Conservation (phyloP, 2,329 filamentous ascomycete species). For the Fusarium liriodendri region DNA sequence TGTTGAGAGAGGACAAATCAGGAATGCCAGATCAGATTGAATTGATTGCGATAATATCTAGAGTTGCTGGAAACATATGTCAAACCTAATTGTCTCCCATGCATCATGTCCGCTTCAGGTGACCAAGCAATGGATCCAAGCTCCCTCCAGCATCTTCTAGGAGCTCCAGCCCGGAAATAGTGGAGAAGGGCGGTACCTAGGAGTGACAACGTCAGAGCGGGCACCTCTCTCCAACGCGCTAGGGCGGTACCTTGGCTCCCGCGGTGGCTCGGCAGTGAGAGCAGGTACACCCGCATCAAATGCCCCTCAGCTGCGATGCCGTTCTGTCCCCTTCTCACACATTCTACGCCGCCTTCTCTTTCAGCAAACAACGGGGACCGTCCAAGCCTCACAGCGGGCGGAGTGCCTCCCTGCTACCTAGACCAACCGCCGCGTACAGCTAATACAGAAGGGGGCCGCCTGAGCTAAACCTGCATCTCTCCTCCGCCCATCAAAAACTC, state of each 20-base stretch:
- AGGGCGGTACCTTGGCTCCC: conserved; percentile 4
- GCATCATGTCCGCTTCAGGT: conserved; percentile 6
- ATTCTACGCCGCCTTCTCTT: conserved; percentile 47
- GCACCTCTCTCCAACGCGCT: conserved; percentile 7
- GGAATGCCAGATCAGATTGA: not conserved
- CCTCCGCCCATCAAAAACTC: conserved; percentile 43
- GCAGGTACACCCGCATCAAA: conserved; percentile 35
- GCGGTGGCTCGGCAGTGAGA: not conserved
- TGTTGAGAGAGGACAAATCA: not conserved
- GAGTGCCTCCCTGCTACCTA: not conserved
- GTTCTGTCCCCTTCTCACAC: conserved; percentile 56
- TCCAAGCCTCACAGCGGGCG: conserved; percentile 34
- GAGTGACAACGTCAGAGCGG: conserved; percentile 36
- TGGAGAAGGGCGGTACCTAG: conserved; percentile 27
- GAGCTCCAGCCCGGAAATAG: conserved; percentile 39
- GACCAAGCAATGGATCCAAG: conserved; percentile 20
- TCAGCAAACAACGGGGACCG: conserved; percentile 25
- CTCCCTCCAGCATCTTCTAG: conserved; percentile 38
- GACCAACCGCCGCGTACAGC: not conserved
- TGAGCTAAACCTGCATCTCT: conserved; percentile 41
- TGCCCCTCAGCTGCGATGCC: conserved; percentile 45
- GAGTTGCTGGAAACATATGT: not conserved
- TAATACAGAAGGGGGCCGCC: conserved; percentile 16
- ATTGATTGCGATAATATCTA: not conserved
- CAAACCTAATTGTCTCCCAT: not conserved